Conservation (phyloP, 2,329 filamentous ascomycete species). For the Verticillium nonalfalfae region DNA sequence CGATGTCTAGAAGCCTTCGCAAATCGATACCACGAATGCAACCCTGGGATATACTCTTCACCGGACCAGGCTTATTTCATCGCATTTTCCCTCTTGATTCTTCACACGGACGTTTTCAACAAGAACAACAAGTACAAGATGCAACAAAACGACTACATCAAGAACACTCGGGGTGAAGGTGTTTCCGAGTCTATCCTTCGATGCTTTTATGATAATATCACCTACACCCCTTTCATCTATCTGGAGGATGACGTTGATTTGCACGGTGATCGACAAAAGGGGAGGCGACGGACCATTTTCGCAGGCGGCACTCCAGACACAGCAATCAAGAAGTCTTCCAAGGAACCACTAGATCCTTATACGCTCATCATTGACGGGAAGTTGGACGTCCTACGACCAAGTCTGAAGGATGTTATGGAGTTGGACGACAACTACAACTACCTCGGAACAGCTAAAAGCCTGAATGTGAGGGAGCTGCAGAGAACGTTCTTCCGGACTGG, state of each 20-base stretch:
- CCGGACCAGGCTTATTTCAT: conserved; percentile 98
- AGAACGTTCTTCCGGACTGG: conserved; percentile 88
- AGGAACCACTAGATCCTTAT: conserved; percentile 92
- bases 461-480: conserved; percentile 78
- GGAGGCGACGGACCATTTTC: conserved; percentile 64
- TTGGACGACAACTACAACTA: conserved; percentile 91
- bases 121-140: conserved; percentile 99
- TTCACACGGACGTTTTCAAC: conserved; percentile 99
- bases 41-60: conserved; percentile 86
- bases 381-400: conserved; percentile 75
- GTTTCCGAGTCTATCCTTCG: conserved; percentile 91
- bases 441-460: conserved; percentile 64
- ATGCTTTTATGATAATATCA: conserved; percentile 98
- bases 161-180: conserved; percentile 86
- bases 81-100: conserved; percentile 89
- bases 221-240: conserved; percentile 96
- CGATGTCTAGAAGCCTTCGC: conserved; percentile 90
- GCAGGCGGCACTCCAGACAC: conserved; percentile 59
- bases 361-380: conserved; percentile 88
- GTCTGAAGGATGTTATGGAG: conserved; percentile 85
- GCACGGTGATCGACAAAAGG: conserved; percentile 69
- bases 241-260: conserved; percentile 87
- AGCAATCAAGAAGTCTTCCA: conserved; percentile 52
- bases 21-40: conserved; percentile 96
- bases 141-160: conserved; percentile 92